Evolutionary conservation across 2,329 filamentous ascomycete genomes (phyloP), one percentile per base, ranked within the genome.

Genomic region (Lizonia empirigonia): DNA sequence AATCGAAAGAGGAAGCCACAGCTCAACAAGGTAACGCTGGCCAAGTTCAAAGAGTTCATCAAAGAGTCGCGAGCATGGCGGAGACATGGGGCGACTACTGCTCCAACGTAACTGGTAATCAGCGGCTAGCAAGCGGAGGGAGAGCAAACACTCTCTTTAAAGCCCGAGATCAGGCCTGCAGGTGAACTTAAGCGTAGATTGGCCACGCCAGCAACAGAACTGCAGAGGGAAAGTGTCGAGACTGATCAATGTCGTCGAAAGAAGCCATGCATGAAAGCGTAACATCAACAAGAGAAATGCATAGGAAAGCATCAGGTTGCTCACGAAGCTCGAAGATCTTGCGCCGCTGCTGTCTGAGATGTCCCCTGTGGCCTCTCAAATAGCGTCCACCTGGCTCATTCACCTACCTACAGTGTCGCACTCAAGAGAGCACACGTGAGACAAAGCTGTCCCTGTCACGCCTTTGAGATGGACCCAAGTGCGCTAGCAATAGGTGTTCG

Each of bases 191-290:
- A 8, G 27, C 12, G 27, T 29, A 15, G 7, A 7, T 5, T 29
- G 12, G 27, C 13, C 12, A 29, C 27, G 6, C 13, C 24, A 27
- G 24, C 24, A 9, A 13, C 38, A 41, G 27, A 34, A 13, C 20
- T 16, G 9, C n/a, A 19, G 29, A n/a, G n/a, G 13, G 29, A 24
- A 22, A 12, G 29, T 24, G 29, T 15, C n/a, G 30, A 30, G 3
- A 24, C 5, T 6, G 22, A 39, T 15, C 9, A 16, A 2, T 30
- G 3, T 9, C 37, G 23, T 22, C 45, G 30, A n/a, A 48, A 40
- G 45, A 48, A 35, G 19, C 36, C 23, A n/a, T 29, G 36, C 5
- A 16, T 35, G 37, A 22, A 34, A 29, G 44, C 44, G n/a, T 10
- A 30, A 40, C n/a, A 23, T 48, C 29, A 35, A 29, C 22, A 40